phyloP scores from a whole-genome alignment of 176 grass and related monocot species.

The Aegilops bicornis region DNA sequence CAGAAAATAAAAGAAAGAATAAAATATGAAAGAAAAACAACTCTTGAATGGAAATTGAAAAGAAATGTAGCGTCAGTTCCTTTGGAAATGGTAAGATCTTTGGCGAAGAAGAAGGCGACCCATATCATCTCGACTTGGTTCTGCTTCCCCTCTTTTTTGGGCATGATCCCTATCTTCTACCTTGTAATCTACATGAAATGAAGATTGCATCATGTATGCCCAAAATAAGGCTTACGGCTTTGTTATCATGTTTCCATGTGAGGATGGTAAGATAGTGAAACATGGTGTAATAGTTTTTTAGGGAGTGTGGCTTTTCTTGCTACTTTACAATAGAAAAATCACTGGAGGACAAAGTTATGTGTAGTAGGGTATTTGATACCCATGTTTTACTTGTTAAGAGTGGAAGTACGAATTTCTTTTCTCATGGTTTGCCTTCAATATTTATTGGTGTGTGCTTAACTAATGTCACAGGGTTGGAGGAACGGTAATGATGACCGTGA shows the following conservation, averaged over 20 bases:
- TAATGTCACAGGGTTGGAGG: neutral
- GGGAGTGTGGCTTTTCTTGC: neutral
- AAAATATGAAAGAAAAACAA: too few relatives aligned
- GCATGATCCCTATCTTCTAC: neutral
- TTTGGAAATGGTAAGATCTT: too few relatives aligned
- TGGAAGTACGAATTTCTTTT: neutral
- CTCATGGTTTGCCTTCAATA: neutral
- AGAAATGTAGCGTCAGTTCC: too few relatives aligned
- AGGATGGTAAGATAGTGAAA: neutral
- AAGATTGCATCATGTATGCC: neutral
- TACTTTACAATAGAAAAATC: neutral
- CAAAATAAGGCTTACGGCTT: neutral
- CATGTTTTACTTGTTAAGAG: neutral
- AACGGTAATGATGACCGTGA: constrained; percentile 33
- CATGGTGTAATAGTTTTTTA: neutral
- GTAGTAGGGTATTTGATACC: neutral
- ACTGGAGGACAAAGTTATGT: neutral
- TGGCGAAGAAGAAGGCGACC: too few relatives aligned
- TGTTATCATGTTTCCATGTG: neutral
- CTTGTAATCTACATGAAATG: neutral
- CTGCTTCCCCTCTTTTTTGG: too few relatives aligned
- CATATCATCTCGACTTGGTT: too few relatives aligned
- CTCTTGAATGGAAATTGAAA: too few relatives aligned
- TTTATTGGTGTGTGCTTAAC: neutral
- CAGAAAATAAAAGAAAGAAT: too few relatives aligned